Evolutionary conservation across 139 green algal species (phyloP).

Genomic region (Haematococcus sp.): DNA sequence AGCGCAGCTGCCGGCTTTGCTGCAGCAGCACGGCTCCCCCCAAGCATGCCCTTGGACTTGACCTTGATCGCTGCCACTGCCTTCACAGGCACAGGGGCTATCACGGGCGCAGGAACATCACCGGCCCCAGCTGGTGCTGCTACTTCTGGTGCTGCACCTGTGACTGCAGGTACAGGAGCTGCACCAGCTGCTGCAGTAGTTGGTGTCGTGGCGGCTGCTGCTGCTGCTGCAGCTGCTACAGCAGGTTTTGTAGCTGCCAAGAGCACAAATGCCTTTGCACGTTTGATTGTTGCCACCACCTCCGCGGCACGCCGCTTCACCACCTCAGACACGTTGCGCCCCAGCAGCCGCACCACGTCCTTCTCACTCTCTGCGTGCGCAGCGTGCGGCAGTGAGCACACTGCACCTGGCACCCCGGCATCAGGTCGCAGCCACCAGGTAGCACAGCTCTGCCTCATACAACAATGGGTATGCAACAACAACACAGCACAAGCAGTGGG

Average conservation of each 20-base stretch:
- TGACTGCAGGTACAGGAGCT: neutral
- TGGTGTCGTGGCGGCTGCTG: slow-evolving; percentile 6
- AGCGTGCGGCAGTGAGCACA: neutral
- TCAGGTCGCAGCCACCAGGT: too few relatives aligned
- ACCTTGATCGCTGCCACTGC: slow-evolving; percentile 4
- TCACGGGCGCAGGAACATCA: too few relatives aligned
- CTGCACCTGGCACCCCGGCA: neutral
- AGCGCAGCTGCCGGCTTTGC: neutral
- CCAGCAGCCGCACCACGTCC: slow-evolving; percentile 15
- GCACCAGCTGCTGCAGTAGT: neutral
- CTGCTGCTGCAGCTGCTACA: slow-evolving; percentile 9
- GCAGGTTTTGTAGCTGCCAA: neutral
- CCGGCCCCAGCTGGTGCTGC: neutral
- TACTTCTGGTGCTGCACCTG: neutral
- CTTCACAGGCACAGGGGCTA: neutral
- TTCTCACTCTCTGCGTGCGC: slow-evolving; percentile 14
- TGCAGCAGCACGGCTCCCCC: neutral
- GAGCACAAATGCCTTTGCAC: neutral
- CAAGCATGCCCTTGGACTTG: slow-evolving; percentile 6
- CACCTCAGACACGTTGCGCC: slow-evolving; percentile 17
- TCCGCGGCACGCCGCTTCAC: slow-evolving; percentile 7
- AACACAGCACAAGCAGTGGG: neutral
- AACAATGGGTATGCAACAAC: too few relatives aligned
- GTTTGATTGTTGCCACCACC: neutral
- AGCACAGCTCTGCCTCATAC: too few relatives aligned